phyloP scores from a whole-genome alignment of 2,329 filamentous ascomycete genomes.

The Cladorrhinum sp. region DNA sequence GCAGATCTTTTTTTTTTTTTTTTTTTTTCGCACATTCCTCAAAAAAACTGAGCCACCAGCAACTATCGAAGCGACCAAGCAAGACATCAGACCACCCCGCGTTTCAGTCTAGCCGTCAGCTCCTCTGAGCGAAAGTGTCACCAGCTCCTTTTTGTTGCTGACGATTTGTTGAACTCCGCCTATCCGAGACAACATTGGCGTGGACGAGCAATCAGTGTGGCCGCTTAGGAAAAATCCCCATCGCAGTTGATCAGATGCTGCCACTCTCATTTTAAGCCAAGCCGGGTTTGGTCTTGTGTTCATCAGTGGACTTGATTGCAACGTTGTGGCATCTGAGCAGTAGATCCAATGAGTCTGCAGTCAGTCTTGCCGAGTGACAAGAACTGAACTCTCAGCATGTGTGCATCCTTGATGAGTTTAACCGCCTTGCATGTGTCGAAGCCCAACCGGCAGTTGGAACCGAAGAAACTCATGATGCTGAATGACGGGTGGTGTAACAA shows the following conservation, averaged over 20 bases:
- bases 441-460: slow-evolving; percentile 3
- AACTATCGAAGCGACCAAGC: background rate
- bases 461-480: background rate
- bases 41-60: background rate
- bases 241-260: slow-evolving; percentile 5
- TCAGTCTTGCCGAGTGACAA: background rate
- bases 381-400: slow-evolving; percentile 1
- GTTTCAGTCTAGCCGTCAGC: background rate
- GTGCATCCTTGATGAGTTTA: slow-evolving; percentile 7
- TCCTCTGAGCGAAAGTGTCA: background rate
- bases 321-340: background rate
- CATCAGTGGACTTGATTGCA: background rate
- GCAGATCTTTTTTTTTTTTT: slow-evolving; percentile 13
- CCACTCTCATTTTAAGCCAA: background rate
- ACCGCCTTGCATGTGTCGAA: background rate
- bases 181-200: background rate
- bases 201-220: slow-evolving; percentile 1
- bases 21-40: background rate
- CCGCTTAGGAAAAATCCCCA: background rate
- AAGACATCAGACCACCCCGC: slow-evolving; percentile 2
- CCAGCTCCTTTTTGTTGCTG: background rate
- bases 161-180: background rate
- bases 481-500: background rate
- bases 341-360: background rate
- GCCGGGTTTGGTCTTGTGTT: background rate